Conservation (phyloP, 2,329 filamentous ascomycete genomes). For the Penicillium hordei region DNA sequence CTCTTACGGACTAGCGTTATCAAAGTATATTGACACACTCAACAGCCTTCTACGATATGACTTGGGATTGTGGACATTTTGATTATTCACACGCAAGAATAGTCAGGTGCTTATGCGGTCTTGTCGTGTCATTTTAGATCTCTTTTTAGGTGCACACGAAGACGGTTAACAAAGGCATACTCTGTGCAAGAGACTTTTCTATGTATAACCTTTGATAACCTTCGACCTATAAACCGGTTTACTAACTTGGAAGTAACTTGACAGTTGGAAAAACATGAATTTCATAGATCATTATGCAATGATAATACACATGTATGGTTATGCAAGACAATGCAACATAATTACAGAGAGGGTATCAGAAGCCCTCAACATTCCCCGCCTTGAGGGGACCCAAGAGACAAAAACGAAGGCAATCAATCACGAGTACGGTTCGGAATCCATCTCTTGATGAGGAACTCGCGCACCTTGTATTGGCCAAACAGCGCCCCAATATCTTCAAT, state of each 20-base stretch:
- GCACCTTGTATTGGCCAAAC: constrained; percentile 69
- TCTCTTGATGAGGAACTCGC: constrained; percentile 76
- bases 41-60: not conserved
- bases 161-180: too few species aligned
- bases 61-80: not conserved
- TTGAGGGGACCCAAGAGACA: not conserved
- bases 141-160: too few species aligned
- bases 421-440: constrained; percentile 82
- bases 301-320: constrained; percentile 1
- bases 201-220: too few species aligned
- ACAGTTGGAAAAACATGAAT: not conserved
- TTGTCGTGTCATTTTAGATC: too few species aligned
- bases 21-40: not conserved
- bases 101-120: too few species aligned
- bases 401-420: constrained; percentile 44
- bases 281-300: not conserved
- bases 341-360: constrained; percentile 22
- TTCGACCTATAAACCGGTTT: not conserved
- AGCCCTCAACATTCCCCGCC: constrained; percentile 14
- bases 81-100: not conserved
- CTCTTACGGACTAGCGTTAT: constrained; percentile 16
- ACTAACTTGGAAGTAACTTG: not conserved
- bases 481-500: constrained; percentile 60
- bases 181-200: too few species aligned
- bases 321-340: not conserved